Evolutionary conservation across 164 flowering plant species (phyloP).

Genomic region (Euptelea pleiosperma): DNA sequence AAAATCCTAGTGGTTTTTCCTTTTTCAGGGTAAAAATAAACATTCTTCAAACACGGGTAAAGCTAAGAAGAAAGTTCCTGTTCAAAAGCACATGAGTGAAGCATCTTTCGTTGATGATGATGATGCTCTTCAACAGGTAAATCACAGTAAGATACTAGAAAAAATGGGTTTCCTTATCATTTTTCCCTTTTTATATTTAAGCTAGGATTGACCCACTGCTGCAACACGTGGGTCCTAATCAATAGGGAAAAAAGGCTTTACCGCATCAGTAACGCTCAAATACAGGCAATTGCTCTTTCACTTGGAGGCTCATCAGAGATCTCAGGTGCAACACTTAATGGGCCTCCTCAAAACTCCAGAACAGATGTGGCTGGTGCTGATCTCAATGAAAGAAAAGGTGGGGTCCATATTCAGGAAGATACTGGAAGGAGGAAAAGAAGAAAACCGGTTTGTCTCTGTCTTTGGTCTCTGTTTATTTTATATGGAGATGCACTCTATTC

Average conservation of each 20-base stretch:
- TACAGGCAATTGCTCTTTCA: constrained; percentile 89
- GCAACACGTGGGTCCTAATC: neutral
- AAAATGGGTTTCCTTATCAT: neutral
- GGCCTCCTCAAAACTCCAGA: constrained; percentile 18
- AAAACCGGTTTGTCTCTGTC: constrained; percentile 41
- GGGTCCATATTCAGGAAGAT: constrained; percentile 25
- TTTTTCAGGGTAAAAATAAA: constrained; percentile 41
- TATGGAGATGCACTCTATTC: constrained; percentile 1
- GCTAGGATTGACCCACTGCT: neutral
- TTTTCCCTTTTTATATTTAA: neutral
- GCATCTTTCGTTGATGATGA: constrained; percentile 51
- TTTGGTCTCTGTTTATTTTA: neutral
- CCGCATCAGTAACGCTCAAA: constrained; percentile 1
- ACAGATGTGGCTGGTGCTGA: constrained; percentile 9
- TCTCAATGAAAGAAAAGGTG: constrained; percentile 25
- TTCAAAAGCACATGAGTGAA: constrained; percentile 20
- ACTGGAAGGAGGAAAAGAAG: constrained; percentile 47
- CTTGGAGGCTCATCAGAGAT: constrained; percentile 39
- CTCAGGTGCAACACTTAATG: constrained; percentile 11
- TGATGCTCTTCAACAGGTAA: constrained; percentile 62
- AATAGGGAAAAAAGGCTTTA: neutral
- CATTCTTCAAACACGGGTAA: constrained; percentile 8
- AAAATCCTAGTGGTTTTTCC: neutral
- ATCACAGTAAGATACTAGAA: neutral
- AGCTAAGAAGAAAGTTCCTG: constrained; percentile 34